A percentile compares a stretch with the other conserved stretches of the same genome.
phyloP scores from a whole-genome alignment of 441 rosid genomes.

The Monsonia emarginata region DNA sequence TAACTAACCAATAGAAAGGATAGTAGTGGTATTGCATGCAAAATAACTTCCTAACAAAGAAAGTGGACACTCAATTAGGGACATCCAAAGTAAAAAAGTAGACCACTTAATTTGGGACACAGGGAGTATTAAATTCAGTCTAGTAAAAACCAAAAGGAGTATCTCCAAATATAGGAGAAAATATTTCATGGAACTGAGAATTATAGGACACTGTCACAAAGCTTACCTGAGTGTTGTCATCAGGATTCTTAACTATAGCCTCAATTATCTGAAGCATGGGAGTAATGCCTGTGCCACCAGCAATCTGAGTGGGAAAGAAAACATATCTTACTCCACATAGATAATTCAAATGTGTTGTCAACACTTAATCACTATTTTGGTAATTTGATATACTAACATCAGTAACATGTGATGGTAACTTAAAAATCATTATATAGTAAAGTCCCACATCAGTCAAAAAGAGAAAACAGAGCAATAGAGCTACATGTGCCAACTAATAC shows the following conservation, averaged over 20 bases:
- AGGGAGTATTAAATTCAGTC: too few species aligned
- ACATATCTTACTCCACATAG: conserved; percentile 1
- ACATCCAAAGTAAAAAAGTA: too few species aligned
- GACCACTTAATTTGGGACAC: too few species aligned
- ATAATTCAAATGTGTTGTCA: not conserved
- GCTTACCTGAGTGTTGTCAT: conserved; percentile 78
- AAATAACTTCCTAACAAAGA: too few species aligned
- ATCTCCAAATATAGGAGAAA: conserved; percentile 1
- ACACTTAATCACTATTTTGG: not conserved
- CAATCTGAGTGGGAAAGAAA: conserved; percentile 39
- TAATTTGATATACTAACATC: too few species aligned
- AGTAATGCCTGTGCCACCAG: conserved; percentile 94
- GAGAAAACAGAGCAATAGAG: too few species aligned
- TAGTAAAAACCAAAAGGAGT: not conserved
- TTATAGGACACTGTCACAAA: conserved; percentile 11
- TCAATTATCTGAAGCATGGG: conserved; percentile 97
- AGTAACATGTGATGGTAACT: not conserved
- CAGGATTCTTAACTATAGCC: conserved; percentile 76
- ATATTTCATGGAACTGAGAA: not conserved
- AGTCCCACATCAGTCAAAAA: too few species aligned
- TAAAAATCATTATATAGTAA: too few species aligned
- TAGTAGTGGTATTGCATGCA: too few species aligned
- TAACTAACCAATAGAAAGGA: too few species aligned
- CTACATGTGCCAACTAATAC: too few species aligned
- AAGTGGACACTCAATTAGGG: too few species aligned